Evolutionary conservation across 371 early-diverging fungal species (phyloP).

Genomic region (Massospora cicadina): DNA sequence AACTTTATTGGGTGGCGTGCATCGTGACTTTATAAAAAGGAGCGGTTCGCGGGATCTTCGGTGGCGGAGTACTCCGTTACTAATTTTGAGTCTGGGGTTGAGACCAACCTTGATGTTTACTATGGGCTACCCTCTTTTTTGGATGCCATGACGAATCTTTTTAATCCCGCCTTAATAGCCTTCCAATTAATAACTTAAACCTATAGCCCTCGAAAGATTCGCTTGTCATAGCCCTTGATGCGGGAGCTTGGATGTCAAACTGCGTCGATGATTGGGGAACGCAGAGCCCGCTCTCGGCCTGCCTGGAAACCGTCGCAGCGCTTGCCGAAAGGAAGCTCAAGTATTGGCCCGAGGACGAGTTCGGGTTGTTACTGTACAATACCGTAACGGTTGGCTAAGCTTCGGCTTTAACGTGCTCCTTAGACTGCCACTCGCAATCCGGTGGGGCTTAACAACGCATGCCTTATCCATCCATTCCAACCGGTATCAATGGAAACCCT

Average conservation of each 20-base stretch:
- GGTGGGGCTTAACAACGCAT: neutral
- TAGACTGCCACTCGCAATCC: neutral
- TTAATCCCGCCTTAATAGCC: too few relatives aligned
- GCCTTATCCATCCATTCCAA: neutral
- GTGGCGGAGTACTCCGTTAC: too few relatives aligned
- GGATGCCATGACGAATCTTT: too few relatives aligned
- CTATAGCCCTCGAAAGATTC: too few relatives aligned
- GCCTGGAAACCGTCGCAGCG: neutral
- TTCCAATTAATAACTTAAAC: too few relatives aligned
- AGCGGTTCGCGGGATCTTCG: too few relatives aligned
- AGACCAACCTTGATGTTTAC: too few relatives aligned
- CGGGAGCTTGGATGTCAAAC: neutral
- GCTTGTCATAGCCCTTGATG: neutral
- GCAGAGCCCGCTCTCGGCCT: neutral
- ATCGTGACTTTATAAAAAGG: too few relatives aligned
- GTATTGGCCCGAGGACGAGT: neutral
- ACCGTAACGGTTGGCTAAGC: neutral
- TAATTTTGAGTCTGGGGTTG: too few relatives aligned
- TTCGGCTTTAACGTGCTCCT: neutral
- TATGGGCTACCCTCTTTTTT: too few relatives aligned
- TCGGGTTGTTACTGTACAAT: neutral
- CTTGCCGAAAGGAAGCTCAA: neutral
- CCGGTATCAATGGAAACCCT: neutral
- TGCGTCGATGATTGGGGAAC: neutral
- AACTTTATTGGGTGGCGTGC: too few relatives aligned